Percentiles rank a stretch among this genome's conserved stretches.
phyloP scores from a whole-genome alignment of 768 basidiomycete genomes.

The Cyathus striatus region DNA sequence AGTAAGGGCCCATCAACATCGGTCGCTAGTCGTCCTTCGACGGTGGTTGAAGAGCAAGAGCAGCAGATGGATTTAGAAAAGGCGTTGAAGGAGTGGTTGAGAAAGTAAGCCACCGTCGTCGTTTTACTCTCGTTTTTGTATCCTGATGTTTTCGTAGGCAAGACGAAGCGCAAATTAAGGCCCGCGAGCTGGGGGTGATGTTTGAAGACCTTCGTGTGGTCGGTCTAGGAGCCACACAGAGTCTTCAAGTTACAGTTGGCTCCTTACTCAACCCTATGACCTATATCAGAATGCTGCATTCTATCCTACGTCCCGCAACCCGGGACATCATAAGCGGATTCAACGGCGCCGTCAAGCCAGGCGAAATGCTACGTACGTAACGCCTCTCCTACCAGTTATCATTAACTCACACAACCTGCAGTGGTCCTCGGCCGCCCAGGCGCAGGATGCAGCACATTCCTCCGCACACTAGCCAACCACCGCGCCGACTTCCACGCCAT shows the following conservation, averaged over 20 bases:
- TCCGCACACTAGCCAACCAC: conserved; percentile 78
- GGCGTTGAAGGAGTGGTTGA: background rate
- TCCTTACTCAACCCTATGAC: conserved; percentile 44
- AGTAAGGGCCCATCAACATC: background rate
- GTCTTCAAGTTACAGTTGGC: conserved; percentile 45
- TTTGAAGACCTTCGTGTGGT: conserved; percentile 49
- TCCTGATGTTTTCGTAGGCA: background rate
- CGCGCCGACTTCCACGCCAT: conserved; percentile 63
- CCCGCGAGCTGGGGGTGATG: conserved; percentile 42
- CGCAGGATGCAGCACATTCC: conserved; percentile 79
- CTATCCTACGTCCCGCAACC: conserved; percentile 52
- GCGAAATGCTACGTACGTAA: conserved; percentile 73
- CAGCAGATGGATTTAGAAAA: background rate
- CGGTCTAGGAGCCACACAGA: conserved; percentile 37
- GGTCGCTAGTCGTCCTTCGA: background rate
- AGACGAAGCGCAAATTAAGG: conserved; percentile 11
- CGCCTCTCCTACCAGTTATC: background rate
- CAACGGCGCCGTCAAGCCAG: conserved; percentile 59
- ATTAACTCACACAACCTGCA: conserved; percentile 15
- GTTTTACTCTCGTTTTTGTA: background rate
- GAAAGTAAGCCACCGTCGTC: background rate
- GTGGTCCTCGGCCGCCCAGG: conserved; percentile 86
- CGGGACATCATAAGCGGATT: conserved; percentile 60
- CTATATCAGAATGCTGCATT: conserved; percentile 35
- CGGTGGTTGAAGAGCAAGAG: background rate